These are phyloP conservation scores for Stachybotrys chlorohalonatus DNA, from an alignment of 2,329 filamentous ascomycete genomes.

Conservation along the genomic window DNA sequence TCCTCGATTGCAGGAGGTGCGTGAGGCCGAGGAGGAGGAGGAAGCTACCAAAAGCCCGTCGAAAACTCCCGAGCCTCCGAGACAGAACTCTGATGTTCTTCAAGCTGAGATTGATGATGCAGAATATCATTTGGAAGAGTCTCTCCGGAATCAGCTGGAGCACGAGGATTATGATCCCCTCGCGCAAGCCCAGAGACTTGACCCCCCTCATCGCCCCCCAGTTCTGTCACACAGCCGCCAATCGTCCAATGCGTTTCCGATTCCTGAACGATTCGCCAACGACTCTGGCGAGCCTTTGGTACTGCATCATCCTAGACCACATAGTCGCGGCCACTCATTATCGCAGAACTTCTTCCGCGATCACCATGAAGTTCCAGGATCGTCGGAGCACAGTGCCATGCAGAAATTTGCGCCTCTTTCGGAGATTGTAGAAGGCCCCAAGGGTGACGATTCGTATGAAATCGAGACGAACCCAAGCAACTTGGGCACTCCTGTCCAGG, in stretches of 20 bases:
- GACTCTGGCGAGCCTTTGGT: conserved; percentile 45
- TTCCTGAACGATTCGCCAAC: conserved; percentile 42
- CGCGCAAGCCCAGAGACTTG: conserved; percentile 23
- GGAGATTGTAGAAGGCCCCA: conserved; percentile 28
- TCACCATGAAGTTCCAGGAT: conserved; percentile 35
- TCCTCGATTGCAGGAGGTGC: conserved; percentile 60
- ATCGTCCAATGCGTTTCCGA: conserved; percentile 38
- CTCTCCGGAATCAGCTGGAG: conserved; percentile 69
- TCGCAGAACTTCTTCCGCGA: conserved; percentile 58
- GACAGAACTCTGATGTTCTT: conserved; percentile 55
- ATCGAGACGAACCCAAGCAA: conserved; percentile 69
- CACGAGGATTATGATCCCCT: conserved; percentile 69
- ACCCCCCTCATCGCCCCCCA: conserved; percentile 13
- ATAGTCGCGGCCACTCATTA: conserved; percentile 63
- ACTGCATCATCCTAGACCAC: conserved; percentile 64
- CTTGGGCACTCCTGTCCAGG: conserved; percentile 52
- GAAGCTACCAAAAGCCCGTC: conserved; percentile 38
- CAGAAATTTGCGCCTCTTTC: conserved; percentile 31
- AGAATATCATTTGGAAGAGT: conserved; percentile 76
- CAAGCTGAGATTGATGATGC: conserved; percentile 80
- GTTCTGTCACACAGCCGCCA: conserved; percentile 29
- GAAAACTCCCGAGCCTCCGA: conserved; percentile 41
- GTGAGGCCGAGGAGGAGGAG: conserved; percentile 61
- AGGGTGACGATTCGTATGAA: conserved; percentile 50
- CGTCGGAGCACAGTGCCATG: conserved; percentile 25